Evolutionary conservation across 805 yeast species (phyloP), one percentile per base, ranked within the genome.

Genomic region (Saitoella complicata): DNA sequence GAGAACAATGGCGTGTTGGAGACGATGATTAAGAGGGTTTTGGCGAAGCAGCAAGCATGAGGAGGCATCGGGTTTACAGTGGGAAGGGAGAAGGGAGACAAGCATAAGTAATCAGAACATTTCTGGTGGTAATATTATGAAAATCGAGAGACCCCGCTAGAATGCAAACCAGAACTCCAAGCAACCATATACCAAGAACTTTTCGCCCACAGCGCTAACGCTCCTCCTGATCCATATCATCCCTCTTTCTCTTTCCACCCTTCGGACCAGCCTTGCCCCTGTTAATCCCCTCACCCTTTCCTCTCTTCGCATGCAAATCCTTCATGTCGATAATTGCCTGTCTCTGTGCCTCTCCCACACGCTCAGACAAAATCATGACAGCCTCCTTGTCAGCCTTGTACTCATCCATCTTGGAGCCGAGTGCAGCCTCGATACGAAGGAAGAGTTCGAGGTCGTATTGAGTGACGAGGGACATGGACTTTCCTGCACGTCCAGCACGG

Each of bases 361-460:
- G 79, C 46, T 80, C 80, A 56, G 84, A 82, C 46, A 91, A 65
- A 5, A 85, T 75, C 57, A 78, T 68, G 48, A 88, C 82, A 5
- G 78, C 80, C 51, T 77, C 81, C 55, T 74, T 80, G 43, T 85
- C 79, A 2, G 87, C 80, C 4, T 75, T 71, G 43, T 85, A 94
- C 60, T 83, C 87, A 4, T 87, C 87, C 45, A 91, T 67, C 58
- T 81, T 85, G 69, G 78, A 81, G n/a, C 67, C 72, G 45, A 91
- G 72, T 7, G 81, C 96, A 44, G 78, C 78, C 61, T 91, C 98
- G 43, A 91, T 87, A 57, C 95, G 71, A 51, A 86, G 66, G 56
- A 84, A 82, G 55, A 86, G 66, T 61, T 87, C 96, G 49, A 91
- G 68, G 61, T 91, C 98, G 59, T 91, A 91, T 61, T 91, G 98